phyloP scores from a whole-genome alignment of 2,329 filamentous ascomycete genomes.

The Thelonectria rubi region DNA sequence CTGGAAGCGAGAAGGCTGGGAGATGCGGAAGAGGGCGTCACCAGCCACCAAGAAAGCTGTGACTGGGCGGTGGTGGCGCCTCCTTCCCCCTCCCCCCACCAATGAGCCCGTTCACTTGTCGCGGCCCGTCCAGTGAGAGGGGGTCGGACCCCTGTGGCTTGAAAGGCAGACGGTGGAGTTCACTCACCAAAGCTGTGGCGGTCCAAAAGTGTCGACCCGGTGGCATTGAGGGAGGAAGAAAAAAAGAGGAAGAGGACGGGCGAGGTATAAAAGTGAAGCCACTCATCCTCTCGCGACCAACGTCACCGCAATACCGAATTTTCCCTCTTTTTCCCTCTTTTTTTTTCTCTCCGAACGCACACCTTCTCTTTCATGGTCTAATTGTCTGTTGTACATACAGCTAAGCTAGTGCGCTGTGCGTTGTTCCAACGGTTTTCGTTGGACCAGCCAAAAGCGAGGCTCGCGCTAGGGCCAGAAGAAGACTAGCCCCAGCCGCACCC shows the following conservation, averaged over 20 bases:
- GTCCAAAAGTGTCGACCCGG: neutral
- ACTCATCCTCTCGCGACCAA: neutral
- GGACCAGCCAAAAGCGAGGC: slow-evolving; percentile 10
- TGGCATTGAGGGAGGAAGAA: neutral
- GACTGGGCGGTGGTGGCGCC: too few species aligned
- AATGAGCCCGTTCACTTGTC: slow-evolving; percentile 23
- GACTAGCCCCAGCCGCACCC: neutral
- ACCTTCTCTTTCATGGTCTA: too few species aligned
- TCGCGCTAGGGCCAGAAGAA: slow-evolving; percentile 5
- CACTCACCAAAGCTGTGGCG: neutral
- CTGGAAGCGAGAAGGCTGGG: slow-evolving; percentile 38
- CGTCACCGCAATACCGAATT: neutral
- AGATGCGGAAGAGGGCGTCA: slow-evolving; percentile 22
- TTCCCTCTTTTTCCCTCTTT: neutral
- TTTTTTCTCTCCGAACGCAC: neutral
- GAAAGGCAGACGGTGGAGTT: neutral
- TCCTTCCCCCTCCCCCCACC: slow-evolving; percentile 35
- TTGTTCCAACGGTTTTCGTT: slow-evolving; percentile 27
- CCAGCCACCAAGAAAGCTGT: slow-evolving; percentile 36
- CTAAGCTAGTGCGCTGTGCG: slow-evolving; percentile 22
- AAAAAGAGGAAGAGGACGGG: neutral
- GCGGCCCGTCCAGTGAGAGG: slow-evolving; percentile 7
- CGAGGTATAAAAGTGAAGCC: neutral
- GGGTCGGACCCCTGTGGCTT: slow-evolving; percentile 1
- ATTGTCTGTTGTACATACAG: slow-evolving; percentile 8